A percentile compares a stretch with the other conserved stretches of the same genome.
phyloP scores from a whole-genome alignment of 2,329 filamentous ascomycete species.

The Aspergillus persii region DNA sequence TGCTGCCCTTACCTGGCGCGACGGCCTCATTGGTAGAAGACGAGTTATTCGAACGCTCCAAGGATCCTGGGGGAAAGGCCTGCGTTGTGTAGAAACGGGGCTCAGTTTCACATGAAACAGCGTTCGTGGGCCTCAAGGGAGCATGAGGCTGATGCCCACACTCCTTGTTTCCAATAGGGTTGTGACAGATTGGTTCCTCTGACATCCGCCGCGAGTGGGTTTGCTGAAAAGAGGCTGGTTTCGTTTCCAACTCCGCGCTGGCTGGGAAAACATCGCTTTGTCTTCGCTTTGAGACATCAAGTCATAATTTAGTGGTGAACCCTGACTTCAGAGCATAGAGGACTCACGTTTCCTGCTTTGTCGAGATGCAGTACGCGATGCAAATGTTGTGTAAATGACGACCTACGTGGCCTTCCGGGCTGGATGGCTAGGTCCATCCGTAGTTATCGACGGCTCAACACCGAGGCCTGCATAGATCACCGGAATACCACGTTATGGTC shows the following conservation, averaged over 20 bases:
- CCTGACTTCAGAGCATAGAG: not conserved
- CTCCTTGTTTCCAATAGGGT: not conserved
- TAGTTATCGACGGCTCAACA: not conserved
- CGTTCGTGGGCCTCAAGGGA: not conserved
- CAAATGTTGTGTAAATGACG: conserved; percentile 22
- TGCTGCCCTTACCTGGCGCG: conserved; percentile 21
- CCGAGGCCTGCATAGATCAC: not conserved
- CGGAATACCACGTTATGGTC: not conserved
- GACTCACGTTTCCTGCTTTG: conserved; percentile 17
- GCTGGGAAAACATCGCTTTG: not conserved
- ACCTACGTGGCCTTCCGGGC: conserved; percentile 15
- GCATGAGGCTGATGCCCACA: not conserved
- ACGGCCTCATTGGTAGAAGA: conserved; percentile 5
- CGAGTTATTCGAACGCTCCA: conserved; percentile 6
- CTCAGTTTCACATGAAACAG: not conserved
- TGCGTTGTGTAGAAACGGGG: not conserved
- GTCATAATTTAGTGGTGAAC: not conserved
- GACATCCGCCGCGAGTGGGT: not conserved
- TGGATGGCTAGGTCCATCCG: conserved; percentile 11
- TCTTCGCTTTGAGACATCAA: conserved; percentile 3
- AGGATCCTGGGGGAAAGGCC: not conserved
- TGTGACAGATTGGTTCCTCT: not conserved
- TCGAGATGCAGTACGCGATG: conserved; percentile 22
- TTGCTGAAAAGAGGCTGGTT: not conserved
- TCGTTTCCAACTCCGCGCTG: not conserved